Evolutionary conservation across 805 yeast genomes (phyloP), one percentile per base, ranked within the genome.

Genomic region (Candida tibetensis): DNA sequence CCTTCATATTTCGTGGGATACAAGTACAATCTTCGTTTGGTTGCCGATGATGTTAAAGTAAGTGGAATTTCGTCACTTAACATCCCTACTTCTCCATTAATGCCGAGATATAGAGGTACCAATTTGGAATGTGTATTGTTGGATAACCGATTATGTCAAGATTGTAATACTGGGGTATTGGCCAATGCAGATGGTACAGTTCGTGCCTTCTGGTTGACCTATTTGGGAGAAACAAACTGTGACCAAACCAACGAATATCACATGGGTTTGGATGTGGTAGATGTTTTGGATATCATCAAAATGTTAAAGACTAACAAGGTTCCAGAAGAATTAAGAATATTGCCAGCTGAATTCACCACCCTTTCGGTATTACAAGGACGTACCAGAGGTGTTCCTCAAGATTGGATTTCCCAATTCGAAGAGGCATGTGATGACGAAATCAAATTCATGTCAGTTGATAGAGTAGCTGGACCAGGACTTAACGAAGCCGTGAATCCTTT

Each of bases 31-130:
- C 71, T 77, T 53, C 73, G 95, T 47, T 67, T 85, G 14, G 81
- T 85, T 4, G 74, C 87, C 2, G 79, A 89, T 18, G 84, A 81
- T 39, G 86, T 95, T 0, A 76, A 74, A 25, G 84, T 89, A 13
- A 79, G 90, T 23, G 93, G 85, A 46, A 76, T 89, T 34, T 73
- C 88, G 1, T 78, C 91, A 3, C 69, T 83, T 32, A 82, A 80
- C 54, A 74, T 89, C 14, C 91, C 95, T 12, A 72, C 83, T 15
- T 78, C 79, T 46, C 67, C 79, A 1, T 66, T 72, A 26, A 67
- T 83, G 8, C 96, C 96, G 17, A 76, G 93, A 42, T 89, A 85
- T 60, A 76, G 95, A 54, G 95, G 89, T 4, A 82, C 90, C 3
- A 88, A 88, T 53, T 62, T 88, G 32, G 95, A 87, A 52, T 81